A percentile compares a stretch with the other conserved stretches of the same genome.
These are phyloP conservation scores for Otatea glauca DNA, from an alignment of 176 grass and related monocot genomes.

Conservation along the genomic window DNA sequence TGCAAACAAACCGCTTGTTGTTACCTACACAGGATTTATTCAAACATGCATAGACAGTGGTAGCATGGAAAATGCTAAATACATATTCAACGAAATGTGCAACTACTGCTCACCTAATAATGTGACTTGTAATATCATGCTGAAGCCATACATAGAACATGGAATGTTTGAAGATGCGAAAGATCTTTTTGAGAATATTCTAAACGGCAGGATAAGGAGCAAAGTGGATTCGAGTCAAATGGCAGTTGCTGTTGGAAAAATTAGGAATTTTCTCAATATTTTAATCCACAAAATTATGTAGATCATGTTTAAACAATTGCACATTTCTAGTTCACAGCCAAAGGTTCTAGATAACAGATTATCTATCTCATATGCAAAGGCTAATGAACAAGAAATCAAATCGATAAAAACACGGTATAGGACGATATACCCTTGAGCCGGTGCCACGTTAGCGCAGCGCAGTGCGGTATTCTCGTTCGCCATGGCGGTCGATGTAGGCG, in stretches of 20 bases:
- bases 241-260: conserved; percentile 61
- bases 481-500: too few relatives aligned
- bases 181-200: conserved; percentile 67
- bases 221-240: conserved; percentile 50
- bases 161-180: conserved; percentile 81
- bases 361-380: too few relatives aligned
- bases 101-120: conserved; percentile 84
- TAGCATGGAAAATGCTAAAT: conserved; percentile 80
- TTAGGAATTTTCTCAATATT: too few relatives aligned
- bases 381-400: too few relatives aligned
- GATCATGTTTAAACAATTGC: too few relatives aligned
- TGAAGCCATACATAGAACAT: conserved; percentile 76
- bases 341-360: too few relatives aligned
- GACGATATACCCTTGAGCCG: too few relatives aligned
- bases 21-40: conserved; percentile 92
- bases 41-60: conserved; percentile 81
- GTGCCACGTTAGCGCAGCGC: too few relatives aligned
- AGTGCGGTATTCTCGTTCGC: too few relatives aligned
- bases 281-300: too few relatives aligned
- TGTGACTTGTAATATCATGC: conserved; percentile 87
- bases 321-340: too few relatives aligned
- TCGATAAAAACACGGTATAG: too few relatives aligned
- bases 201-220: conserved; percentile 57
- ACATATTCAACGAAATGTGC: conserved; percentile 83
- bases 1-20: conserved; percentile 95